phyloP scores from a whole-genome alignment of 805 yeast genomes.

The Candida sanyiensis region DNA sequence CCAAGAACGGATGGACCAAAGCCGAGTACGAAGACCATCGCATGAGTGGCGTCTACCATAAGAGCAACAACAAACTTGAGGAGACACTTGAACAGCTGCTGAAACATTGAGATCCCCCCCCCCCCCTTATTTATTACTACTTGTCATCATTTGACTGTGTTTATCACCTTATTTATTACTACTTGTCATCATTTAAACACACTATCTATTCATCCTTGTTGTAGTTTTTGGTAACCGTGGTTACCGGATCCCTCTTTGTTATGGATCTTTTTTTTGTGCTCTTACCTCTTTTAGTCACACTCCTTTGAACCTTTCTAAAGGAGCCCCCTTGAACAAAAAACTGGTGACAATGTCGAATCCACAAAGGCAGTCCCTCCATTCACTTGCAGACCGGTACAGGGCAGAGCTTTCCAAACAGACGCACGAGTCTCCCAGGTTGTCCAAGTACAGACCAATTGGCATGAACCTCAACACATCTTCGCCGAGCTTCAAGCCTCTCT shows the following conservation, averaged over 20 bases:
- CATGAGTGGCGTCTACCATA: constrained; percentile 15
- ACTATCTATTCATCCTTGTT: no score
- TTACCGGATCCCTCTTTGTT: background rate
- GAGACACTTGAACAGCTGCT: constrained; percentile 15
- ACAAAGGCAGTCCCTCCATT: constrained; percentile 1
- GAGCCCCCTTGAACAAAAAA: no score
- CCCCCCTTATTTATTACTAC: background rate
- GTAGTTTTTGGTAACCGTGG: background rate
- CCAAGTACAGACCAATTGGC: constrained; percentile 4
- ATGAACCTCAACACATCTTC: constrained; percentile 1
- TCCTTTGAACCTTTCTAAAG: no score
- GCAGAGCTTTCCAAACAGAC: constrained; percentile 1
- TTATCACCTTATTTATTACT: background rate
- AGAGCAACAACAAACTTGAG: constrained; percentile 12
- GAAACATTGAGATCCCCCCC: constrained; percentile 4
- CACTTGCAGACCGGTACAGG: constrained; percentile 2
- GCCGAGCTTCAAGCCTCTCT: constrained; percentile 2
- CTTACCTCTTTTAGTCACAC: no score
- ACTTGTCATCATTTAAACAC: no score
- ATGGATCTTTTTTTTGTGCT: background rate
- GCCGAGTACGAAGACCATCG: constrained; percentile 11
- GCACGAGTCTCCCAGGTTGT: background rate
- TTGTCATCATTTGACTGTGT: background rate
- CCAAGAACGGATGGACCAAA: constrained; percentile 9
- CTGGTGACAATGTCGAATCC: background rate